Evolutionary conservation across 306 rosid genomes (phyloP).

Genomic region (Quercus cerris): DNA sequence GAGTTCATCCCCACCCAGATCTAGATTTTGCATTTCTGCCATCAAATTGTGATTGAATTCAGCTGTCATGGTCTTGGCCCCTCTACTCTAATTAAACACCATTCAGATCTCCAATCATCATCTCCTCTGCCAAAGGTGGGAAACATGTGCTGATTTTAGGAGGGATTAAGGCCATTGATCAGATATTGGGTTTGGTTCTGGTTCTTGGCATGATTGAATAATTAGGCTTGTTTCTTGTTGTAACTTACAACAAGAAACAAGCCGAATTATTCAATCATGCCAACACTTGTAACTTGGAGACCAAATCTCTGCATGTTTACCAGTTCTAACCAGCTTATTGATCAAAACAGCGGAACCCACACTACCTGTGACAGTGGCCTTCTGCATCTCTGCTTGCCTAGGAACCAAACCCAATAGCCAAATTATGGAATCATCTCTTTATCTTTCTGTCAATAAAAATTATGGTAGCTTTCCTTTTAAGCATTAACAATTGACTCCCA

Average conservation of each 20-base stretch:
- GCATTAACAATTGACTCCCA: background rate
- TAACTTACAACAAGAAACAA: background rate
- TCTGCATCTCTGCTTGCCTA: conserved; percentile 32
- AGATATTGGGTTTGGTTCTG: conserved; percentile 25
- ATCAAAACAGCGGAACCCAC: conserved; percentile 45
- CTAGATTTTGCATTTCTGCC: conserved; percentile 15
- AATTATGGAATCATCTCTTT: no score
- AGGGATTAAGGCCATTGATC: background rate
- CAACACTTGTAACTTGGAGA: no score
- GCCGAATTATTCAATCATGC: no score
- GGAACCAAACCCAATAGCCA: no score
- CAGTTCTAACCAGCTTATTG: conserved; percentile 36
- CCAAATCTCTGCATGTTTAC: no score
- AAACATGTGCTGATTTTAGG: conserved; percentile 20
- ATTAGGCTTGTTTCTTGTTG: conserved; percentile 16
- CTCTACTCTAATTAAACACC: conserved; percentile 13
- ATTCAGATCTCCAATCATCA: conserved; percentile 13
- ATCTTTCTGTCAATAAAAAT: no score
- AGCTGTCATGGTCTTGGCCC: background rate
- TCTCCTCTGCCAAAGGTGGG: conserved; percentile 18
- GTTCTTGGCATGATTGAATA: background rate
- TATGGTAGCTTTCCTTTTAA: background rate
- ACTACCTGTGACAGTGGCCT: conserved; percentile 36
- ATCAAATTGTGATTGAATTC: conserved; percentile 11
- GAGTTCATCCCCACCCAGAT: background rate